A percentile compares a stretch with the other conserved stretches of the same genome.
These are phyloP conservation scores for Sugiyamaella marilandica DNA, from an alignment of 805 yeast genomes.

Conservation along the genomic window DNA sequence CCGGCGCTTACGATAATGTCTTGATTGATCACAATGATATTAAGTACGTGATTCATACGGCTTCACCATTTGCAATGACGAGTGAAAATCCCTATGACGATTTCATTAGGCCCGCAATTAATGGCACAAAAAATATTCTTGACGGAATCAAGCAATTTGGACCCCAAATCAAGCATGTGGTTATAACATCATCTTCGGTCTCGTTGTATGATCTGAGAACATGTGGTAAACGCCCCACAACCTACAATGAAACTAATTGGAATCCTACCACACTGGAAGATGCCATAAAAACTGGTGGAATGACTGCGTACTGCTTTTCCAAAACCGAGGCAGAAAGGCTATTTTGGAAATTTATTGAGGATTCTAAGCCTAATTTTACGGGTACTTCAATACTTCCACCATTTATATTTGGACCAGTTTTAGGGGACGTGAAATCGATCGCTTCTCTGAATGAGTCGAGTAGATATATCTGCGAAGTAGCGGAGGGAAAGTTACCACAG, in stretches of 20 bases:
- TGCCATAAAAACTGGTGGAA: constrained; percentile 11
- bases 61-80: constrained; percentile 35
- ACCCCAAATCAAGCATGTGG: constrained; percentile 41
- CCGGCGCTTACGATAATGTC: constrained; percentile 46
- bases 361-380: constrained; percentile 23
- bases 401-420: constrained; percentile 31
- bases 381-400: constrained; percentile 31
- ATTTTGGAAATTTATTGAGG: constrained; percentile 50
- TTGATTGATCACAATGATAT: constrained; percentile 37
- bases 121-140: constrained; percentile 44
- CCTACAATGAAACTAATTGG: constrained; percentile 30
- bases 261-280: constrained; percentile 32
- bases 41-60: constrained; percentile 37
- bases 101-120: constrained; percentile 43
- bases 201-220: constrained; percentile 23
- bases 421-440: constrained; percentile 28
- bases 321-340: constrained; percentile 54
- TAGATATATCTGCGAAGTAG: not conserved
- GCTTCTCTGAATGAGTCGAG: constrained; percentile 11
- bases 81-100: constrained; percentile 40
- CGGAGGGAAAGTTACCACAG: not conserved
- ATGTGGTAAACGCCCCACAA: constrained; percentile 38
- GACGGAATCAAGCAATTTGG: constrained; percentile 36
- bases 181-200: constrained; percentile 49
- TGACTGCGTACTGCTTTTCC: constrained; percentile 34